Base-by-base conservation (phyloP, 2,329 filamentous ascomycete genomes). In the Madurella mycetomatis region DNA sequence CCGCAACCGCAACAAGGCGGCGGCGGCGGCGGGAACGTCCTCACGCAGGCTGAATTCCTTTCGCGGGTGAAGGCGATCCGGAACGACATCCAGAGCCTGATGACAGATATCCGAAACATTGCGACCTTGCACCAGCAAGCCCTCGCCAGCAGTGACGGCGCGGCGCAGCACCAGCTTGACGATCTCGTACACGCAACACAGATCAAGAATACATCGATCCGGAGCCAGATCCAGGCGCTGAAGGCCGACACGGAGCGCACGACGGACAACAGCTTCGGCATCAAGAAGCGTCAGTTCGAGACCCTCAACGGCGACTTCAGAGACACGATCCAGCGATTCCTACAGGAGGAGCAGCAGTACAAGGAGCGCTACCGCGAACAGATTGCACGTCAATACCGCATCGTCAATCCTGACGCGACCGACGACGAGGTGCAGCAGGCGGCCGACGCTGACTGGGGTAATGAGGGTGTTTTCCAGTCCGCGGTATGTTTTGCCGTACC, bases 401-500 rank as follows among this genome's bases (percentile, higher is more conserved):
- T 92, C 66, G 87, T 90, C 62, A 90, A 91, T 68, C 88, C 88
- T 49, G 85, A 90, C 43, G 89, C 88, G n/a, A 81, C 80, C 47
- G 87, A 91, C 56, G 75, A 80, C 1, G 86, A 92, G 70, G 84
- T 92, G 2, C 74, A 79, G 47, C 76, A 88, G 68, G 87, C 87
- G 3, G 76, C 83, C 19, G 78, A 88, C 62, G 76, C 83, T 51
- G 85, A 91, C 67, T 88, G 87, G 85, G 83, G 85, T 51, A 82
- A 88, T 55, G 86, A 92, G 73, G 86, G 87, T 65, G 85, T 94
- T 52, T 94, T 92, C 75, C 86, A 91, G 71, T 86, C 84, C 54
- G 88, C 88, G 56, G 88, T 92, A 79, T 70, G 84, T 78, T 49
- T 49, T 58, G 15, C 40, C 37, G 5, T 31, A 15, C 32, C 25